Conservation (phyloP, 768 basidiomycete genomes). For the Hygrocybe coccinea region DNA sequence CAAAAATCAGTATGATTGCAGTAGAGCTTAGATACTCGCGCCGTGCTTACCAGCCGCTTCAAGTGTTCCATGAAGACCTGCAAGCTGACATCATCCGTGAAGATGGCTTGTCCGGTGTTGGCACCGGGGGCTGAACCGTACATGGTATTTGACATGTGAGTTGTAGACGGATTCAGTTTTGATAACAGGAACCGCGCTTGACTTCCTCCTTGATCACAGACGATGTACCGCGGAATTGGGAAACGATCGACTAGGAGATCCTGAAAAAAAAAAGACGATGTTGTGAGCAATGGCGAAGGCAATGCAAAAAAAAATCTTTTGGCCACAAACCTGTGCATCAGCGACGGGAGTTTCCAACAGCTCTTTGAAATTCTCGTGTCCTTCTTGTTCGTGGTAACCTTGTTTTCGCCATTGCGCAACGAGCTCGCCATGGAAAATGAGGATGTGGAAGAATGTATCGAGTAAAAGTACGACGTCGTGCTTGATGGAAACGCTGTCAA, state of each 20-base stretch:
- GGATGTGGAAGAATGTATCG: constrained; percentile 99
- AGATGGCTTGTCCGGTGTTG: constrained; percentile 83
- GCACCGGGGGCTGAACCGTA: constrained; percentile 73
- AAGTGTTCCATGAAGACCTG: constrained; percentile 98
- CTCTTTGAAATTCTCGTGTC: constrained; percentile 97
- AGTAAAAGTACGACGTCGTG: constrained; percentile 93
- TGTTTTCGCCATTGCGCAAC: constrained; percentile 97
- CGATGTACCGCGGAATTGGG: constrained; percentile 97
- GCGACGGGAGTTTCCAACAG: constrained; percentile 78
- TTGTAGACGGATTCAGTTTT: constrained; percentile 96
- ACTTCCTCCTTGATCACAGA: constrained; percentile 94
- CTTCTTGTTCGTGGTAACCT: constrained; percentile 97
- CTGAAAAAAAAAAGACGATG: constrained; percentile 32
- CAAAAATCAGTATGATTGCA: neutral
- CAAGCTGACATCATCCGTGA: constrained; percentile 97
- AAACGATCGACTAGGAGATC: constrained; percentile 93
- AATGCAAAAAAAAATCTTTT: neutral
- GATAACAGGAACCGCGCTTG: constrained; percentile 97
- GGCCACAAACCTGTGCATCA: constrained; percentile 72
- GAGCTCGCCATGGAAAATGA: constrained; percentile 98
- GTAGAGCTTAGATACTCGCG: neutral
- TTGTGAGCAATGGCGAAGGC: neutral
- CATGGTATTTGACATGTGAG: constrained; percentile 90
- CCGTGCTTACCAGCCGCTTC: constrained; percentile 72
- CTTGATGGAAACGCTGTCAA: constrained; percentile 97